Evolutionary conservation across 2,329 filamentous ascomycete genomes (phyloP).

Genomic region (Aspergillus melleus): DNA sequence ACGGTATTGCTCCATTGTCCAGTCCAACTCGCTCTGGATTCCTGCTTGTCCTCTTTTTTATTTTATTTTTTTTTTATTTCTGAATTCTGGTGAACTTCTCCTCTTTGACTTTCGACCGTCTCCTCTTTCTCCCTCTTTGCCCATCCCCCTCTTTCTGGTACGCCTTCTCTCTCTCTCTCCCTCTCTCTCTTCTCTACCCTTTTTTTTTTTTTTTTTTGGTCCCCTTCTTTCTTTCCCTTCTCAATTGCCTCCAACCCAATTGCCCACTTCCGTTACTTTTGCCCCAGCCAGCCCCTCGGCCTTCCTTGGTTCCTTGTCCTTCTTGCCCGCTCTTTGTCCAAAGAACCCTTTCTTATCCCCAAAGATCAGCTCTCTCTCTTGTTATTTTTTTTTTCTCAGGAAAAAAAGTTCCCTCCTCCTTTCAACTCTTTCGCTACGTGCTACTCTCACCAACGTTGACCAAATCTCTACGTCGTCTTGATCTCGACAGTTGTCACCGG

Average conservation of each 20-base stretch:
- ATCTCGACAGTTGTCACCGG: constrained; percentile 11
- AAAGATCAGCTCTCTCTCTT: background rate
- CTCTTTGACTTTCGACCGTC: constrained; percentile 18
- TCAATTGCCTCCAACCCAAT: constrained; percentile 11
- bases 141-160: constrained; percentile 10
- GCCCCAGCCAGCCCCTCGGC: background rate
- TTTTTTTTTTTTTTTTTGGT: constrained; percentile 4
- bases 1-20: constrained; percentile 5
- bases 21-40: background rate
- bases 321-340: background rate
- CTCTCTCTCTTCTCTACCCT: constrained; percentile 11
- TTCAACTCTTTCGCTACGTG: background rate
- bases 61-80: constrained; percentile 19
- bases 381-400: constrained; percentile 1
- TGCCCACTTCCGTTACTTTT: constrained; percentile 1
- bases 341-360: background rate
- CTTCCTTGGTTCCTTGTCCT: background rate
- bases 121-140: constrained; percentile 14
- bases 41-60: constrained; percentile 12
- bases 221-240: background rate
- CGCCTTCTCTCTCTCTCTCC: constrained; percentile 12
- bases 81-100: constrained; percentile 16
- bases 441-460: background rate
- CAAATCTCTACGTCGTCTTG: constrained; percentile 7
- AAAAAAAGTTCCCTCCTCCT: background rate